Conservation (phyloP, 352 stramenopile genomes). For the Globisporangium sylvaticum region DNA sequence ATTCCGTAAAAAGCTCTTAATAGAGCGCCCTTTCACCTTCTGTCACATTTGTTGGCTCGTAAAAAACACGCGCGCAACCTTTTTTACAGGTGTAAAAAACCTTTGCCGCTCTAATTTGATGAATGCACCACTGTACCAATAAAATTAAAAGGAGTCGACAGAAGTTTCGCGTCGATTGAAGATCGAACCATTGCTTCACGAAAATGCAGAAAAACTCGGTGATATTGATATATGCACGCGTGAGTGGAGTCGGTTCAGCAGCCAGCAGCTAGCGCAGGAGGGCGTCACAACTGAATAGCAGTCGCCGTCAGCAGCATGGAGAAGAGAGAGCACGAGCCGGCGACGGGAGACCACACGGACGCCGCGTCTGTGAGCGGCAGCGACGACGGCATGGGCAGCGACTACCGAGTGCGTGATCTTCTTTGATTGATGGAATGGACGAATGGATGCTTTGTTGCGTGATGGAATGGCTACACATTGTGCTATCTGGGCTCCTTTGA, state of each 20-base stretch:
- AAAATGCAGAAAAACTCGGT: not conserved
- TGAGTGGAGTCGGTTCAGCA: not conserved
- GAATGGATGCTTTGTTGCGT: not conserved
- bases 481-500: not conserved
- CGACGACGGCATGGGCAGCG: conserved; percentile 24
- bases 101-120: not conserved
- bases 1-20: conserved; percentile 17
- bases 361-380: conserved; percentile 28
- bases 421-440: not conserved
- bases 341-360: conserved; percentile 17
- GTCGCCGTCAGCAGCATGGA: not conserved
- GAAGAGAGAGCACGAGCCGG: conserved; percentile 4
- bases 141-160: not conserved
- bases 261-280: not conserved
- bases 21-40: not conserved
- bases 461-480: not conserved
- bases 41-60: not conserved
- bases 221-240: not conserved
- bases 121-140: not conserved
- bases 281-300: not conserved
- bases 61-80: not conserved
- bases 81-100: not conserved
- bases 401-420: conserved; percentile 41
- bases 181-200: not conserved
- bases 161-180: not conserved